A percentile compares a stretch with the other conserved stretches of the same genome.
Evolutionary conservation across 2,329 filamentous ascomycete species (phyloP).

Genomic region (Samsoniella hepiali): DNA sequence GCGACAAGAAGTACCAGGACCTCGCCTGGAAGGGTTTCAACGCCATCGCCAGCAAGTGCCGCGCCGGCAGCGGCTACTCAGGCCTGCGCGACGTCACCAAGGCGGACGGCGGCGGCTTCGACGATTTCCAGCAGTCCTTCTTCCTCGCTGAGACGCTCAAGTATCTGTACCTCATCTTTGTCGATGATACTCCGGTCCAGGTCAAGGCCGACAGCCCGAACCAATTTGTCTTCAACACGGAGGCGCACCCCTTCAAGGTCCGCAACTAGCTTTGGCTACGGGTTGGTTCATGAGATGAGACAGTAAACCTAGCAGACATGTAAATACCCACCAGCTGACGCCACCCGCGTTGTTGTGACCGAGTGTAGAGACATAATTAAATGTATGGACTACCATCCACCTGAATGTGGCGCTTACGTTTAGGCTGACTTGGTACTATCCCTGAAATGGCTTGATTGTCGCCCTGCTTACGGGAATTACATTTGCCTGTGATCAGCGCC

Average conservation of each 20-base stretch:
- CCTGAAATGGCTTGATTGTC: neutral
- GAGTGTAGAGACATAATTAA: no score
- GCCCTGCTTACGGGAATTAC: neutral
- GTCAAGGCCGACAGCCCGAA: slow-evolving; percentile 44
- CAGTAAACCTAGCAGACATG: neutral
- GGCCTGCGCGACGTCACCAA: slow-evolving; percentile 64
- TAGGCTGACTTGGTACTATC: neutral
- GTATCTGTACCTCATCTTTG: slow-evolving; percentile 73
- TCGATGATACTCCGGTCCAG: slow-evolving; percentile 55
- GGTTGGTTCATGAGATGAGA: neutral
- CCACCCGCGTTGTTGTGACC: neutral
- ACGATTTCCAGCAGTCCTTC: slow-evolving; percentile 80
- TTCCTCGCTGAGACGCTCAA: slow-evolving; percentile 86
- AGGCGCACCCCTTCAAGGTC: slow-evolving; percentile 42
- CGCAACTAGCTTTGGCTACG: neutral
- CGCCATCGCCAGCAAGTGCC: slow-evolving; percentile 61
- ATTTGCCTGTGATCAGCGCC: no score
- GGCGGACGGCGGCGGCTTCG: slow-evolving; percentile 55
- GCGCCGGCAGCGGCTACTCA: slow-evolving; percentile 64
- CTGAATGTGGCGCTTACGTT: neutral
- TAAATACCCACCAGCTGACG: neutral
- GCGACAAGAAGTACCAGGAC: slow-evolving; percentile 71
- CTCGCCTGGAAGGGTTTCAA: slow-evolving; percentile 80
- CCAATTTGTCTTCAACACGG: slow-evolving; percentile 49
- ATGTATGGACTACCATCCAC: no score